Percentiles rank a stretch among this genome's conserved stretches.
Conservation (phyloP, 306 rosid species). For the Styphnolobium japonicum region DNA sequence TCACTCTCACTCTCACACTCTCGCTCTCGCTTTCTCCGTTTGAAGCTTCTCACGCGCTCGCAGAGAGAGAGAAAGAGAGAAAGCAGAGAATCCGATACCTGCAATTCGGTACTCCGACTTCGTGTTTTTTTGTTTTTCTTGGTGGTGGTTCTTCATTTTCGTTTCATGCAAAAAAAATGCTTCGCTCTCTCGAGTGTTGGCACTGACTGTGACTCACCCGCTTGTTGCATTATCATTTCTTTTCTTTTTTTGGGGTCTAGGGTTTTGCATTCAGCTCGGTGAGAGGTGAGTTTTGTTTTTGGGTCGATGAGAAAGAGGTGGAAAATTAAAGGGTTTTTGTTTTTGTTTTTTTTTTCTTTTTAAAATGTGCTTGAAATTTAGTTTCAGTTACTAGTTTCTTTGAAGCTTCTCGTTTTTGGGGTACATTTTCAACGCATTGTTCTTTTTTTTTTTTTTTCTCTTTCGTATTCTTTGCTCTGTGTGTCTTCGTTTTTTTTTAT, state of each 20-base stretch:
- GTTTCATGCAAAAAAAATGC: constrained; percentile 15
- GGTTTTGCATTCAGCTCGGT: constrained; percentile 22
- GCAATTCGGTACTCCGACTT: neutral
- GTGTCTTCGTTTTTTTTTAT: no score
- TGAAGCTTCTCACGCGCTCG: neutral
- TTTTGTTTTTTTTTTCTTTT: neutral
- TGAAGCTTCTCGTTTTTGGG: neutral
- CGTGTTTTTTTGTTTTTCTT: neutral
- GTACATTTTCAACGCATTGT: neutral
- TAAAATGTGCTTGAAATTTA: neutral
- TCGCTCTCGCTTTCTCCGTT: neutral
- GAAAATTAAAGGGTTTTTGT: neutral
- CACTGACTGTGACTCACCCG: neutral
- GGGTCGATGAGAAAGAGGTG: neutral
- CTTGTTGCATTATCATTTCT: neutral
- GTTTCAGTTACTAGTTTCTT: neutral
- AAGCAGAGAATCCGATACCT: neutral
- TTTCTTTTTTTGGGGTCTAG: neutral
- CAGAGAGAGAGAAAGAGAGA: neutral
- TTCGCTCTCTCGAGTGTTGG: neutral
- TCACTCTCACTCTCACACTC: neutral
- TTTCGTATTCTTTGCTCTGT: neutral
- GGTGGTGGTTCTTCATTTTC: constrained; percentile 9
- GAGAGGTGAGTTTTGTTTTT: constrained; percentile 15
- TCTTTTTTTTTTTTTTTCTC: neutral